A percentile compares a stretch with the other conserved stretches of the same genome.
Evolutionary conservation across 495 filamentous ascomycete genomes (phyloP).

Genomic region (Aspergillus olivimuriae): DNA sequence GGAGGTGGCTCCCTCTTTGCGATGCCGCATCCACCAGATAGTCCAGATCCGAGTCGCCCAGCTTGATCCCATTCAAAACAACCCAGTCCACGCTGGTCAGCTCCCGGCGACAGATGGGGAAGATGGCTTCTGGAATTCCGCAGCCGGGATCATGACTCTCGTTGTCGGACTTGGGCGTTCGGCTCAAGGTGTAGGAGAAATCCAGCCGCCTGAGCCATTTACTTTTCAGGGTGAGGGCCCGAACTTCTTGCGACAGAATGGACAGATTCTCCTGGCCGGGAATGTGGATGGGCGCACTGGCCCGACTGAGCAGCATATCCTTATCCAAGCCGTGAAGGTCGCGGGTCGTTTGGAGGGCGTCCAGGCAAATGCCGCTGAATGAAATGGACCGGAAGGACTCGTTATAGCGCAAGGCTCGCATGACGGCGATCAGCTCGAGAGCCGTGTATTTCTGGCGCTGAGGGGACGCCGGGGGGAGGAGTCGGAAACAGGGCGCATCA

Average conservation of each 20-base stretch:
- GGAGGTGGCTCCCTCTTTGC: constrained; percentile 58
- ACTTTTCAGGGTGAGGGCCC: constrained; percentile 64
- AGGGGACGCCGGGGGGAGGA: constrained; percentile 60
- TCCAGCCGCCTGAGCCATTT: constrained; percentile 56
- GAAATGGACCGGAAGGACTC: constrained; percentile 83
- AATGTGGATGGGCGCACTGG: constrained; percentile 50
- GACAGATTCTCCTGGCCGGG: constrained; percentile 53
- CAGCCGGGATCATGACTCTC: constrained; percentile 60
- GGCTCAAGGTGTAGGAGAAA: constrained; percentile 52
- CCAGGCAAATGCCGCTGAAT: constrained; percentile 69
- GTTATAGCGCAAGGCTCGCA: constrained; percentile 86
- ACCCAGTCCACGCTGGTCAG: constrained; percentile 78
- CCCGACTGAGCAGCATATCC: constrained; percentile 52
- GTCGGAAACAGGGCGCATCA: constrained; percentile 74
- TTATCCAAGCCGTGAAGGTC: constrained; percentile 59
- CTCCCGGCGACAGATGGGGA: constrained; percentile 66
- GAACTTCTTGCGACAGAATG: constrained; percentile 66
- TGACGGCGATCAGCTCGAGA: constrained; percentile 74
- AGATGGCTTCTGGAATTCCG: constrained; percentile 72
- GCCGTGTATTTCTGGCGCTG: constrained; percentile 54
- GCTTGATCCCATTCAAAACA: constrained; percentile 70
- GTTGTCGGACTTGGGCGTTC: constrained; percentile 44
- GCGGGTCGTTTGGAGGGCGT: constrained; percentile 53
- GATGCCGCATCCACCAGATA: constrained; percentile 63
- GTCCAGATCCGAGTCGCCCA: constrained; percentile 77